A percentile compares a stretch with the other conserved stretches of the same genome.
Evolutionary conservation across 1,284 basidiomycete species (phyloP).

Genomic region (Cryptococcus jaspeensis): DNA sequence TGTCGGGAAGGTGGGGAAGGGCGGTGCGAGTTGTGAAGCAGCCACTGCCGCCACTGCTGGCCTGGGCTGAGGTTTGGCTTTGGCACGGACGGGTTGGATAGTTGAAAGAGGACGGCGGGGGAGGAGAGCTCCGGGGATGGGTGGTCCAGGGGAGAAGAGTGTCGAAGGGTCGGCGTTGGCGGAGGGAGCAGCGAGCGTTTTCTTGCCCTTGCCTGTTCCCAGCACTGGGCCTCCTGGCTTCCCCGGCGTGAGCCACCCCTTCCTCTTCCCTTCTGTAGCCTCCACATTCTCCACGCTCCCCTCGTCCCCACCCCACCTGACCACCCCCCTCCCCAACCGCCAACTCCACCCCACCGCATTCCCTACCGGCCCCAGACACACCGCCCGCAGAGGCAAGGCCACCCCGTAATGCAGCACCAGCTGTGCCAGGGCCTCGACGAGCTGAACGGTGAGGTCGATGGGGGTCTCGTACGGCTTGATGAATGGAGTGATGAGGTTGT

Average conservation of each 20-base stretch:
- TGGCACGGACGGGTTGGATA: not conserved
- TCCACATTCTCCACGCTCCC: not conserved
- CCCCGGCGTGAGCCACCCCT: not conserved
- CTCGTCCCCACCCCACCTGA: not conserved
- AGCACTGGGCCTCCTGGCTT: too few relatives aligned
- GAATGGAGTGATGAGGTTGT: slow-evolving; percentile 20
- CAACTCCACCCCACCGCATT: not conserved
- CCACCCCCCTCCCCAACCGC: not conserved
- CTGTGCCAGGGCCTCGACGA: slow-evolving; percentile 21
- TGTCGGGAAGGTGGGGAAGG: slow-evolving; percentile 3
- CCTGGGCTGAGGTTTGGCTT: not conserved
- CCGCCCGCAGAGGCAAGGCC: slow-evolving; percentile 6
- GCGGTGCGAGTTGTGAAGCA: slow-evolving; percentile 4
- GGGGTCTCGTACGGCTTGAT: slow-evolving; percentile 34
- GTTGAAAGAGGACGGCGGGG: slow-evolving; percentile 2
- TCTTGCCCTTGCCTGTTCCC: too few relatives aligned
- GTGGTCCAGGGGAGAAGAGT: slow-evolving; percentile 1
- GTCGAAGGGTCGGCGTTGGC: not conserved
- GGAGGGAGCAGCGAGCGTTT: too few relatives aligned
- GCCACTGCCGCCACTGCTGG: not conserved
- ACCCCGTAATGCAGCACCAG: slow-evolving; percentile 22
- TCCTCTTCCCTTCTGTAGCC: not conserved
- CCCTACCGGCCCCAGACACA: not conserved
- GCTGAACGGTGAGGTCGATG: slow-evolving; percentile 37
- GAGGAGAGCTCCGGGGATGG: slow-evolving; percentile 5